phyloP scores from a whole-genome alignment of 2,329 filamentous ascomycete genomes.

The Penicillium freii region DNA sequence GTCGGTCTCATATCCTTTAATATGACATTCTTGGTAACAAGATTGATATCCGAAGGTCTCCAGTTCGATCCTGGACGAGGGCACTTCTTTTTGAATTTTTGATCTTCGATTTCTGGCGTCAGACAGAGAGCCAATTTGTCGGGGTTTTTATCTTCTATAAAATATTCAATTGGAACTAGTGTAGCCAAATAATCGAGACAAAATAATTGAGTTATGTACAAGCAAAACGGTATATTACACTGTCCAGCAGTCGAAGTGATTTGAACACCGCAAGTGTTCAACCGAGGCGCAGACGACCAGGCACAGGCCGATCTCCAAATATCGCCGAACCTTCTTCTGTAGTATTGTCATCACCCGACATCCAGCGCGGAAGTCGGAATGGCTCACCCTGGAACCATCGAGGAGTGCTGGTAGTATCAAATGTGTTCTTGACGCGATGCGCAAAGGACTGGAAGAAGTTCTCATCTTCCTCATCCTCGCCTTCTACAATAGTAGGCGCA shows the following conservation, averaged over 20 bases:
- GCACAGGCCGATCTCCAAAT: slow-evolving; percentile 41
- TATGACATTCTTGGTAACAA: slow-evolving; percentile 26
- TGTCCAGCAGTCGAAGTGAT: slow-evolving; percentile 20
- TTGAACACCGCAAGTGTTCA: slow-evolving; percentile 14
- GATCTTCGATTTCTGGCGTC: too few species aligned
- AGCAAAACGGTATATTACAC: slow-evolving; percentile 19
- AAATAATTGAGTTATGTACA: slow-evolving; percentile 18
- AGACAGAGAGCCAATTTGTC: too few species aligned
- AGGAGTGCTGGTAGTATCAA: slow-evolving; percentile 78
- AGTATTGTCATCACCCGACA: slow-evolving; percentile 58
- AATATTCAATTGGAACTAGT: neutral
- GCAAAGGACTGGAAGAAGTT: slow-evolving; percentile 81
- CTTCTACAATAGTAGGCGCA: slow-evolving; percentile 47
- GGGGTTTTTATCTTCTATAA: too few species aligned
- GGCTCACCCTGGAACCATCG: slow-evolving; percentile 76
- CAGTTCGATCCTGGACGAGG: slow-evolving; percentile 28
- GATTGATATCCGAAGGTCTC: slow-evolving; percentile 27
- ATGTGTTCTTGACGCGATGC: slow-evolving; percentile 85
- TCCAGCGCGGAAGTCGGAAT: slow-evolving; percentile 78
- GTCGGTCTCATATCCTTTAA: slow-evolving; percentile 24
- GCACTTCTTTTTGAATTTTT: neutral
- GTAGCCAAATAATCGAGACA: neutral
- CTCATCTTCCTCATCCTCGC: slow-evolving; percentile 68
- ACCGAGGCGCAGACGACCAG: slow-evolving; percentile 43
- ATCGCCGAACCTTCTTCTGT: slow-evolving; percentile 34